Base-by-base conservation (phyloP, 441 rosid genomes). In the Croton laevigatus region DNA sequence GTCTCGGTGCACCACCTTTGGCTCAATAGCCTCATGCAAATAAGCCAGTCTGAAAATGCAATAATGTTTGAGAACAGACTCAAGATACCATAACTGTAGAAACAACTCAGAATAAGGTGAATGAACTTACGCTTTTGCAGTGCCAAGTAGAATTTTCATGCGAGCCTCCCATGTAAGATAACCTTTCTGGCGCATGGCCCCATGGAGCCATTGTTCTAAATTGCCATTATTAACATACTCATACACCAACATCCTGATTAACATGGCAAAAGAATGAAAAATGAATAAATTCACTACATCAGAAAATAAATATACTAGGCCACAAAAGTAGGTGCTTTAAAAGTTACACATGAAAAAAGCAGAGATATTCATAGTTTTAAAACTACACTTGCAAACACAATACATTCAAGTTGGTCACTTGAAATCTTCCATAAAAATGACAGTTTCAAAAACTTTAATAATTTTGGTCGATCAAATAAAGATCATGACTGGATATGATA, bases 1-100 rank as follows among this genome's bases (percentile, higher is more conserved):
- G 84, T 94, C 99, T 60, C 98, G 88, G 65, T 94, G 99, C 36
- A 94, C 99, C 71, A 94, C 98, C 86, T 94, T 94, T 55, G 99
- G 99, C 78, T 94, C 99, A 42, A 94, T 90, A 68, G 97, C 97
- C 79, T 94, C 98, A 49, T 94, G 98, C 82, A 94, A 81, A 78
- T 94, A 94, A 17, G 97, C 90, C 65, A 94, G 88, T 64, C 98
- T 94, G 81, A 52, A 59, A 51, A 78, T 37, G 70, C 45, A 66
- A 16, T 38, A 65, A 71, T 68, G 59, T 32, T 10, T 34, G 19
- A 74, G 51, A 61, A 66, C n/a, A 16, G 71, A 70, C 71, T 57
- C 19, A 57, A 52, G 55, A 37, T 40, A 40, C 55, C 32, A 57
- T 69, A 34, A 42, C 23, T 9, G 40, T 57, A 63, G 52, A 27